phyloP scores from a whole-genome alignment of 257 asterid species.

The Penstemon newberryi region DNA sequence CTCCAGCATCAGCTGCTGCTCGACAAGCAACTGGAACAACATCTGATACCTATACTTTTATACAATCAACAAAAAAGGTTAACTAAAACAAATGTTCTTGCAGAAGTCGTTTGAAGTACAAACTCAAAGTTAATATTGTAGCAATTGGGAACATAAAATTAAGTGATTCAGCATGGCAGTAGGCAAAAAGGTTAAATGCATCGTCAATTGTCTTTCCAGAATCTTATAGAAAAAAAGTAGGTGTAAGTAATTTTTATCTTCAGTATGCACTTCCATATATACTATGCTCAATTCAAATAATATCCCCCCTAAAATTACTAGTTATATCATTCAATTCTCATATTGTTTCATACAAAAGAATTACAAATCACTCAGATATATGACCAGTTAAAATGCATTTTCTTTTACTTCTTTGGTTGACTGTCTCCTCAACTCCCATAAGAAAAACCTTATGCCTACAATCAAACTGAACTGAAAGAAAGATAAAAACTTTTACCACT shows the following conservation, averaged over 20 bases:
- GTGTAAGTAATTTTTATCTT: not conserved
- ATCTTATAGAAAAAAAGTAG: not conserved
- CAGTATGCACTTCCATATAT: not conserved
- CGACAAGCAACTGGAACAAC: conserved; percentile 98
- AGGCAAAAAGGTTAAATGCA: not conserved
- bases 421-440: not conserved
- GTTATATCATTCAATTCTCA: not conserved
- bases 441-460: not conserved
- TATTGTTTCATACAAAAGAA: not conserved
- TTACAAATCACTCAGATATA: too few relatives aligned
- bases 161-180: too few relatives aligned
- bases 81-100: conserved; percentile 9
- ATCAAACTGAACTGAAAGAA: not conserved
- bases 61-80: not conserved
- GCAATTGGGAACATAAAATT: not conserved
- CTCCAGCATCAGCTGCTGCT: conserved; percentile 99
- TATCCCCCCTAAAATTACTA: not conserved
- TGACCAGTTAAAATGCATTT: too few relatives aligned
- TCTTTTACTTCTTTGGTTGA: conserved; percentile 15
- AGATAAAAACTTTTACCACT: conserved; percentile 58
- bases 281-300: conserved; percentile 7
- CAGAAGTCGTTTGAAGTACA: conserved; percentile 15
- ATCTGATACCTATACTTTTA: conserved; percentile 74
- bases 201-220: not conserved
- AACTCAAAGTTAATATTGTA: not conserved